Evolutionary conservation across 202 grass and related monocot genomes (phyloP).

Genomic region (Brachypodium distachyon): DNA sequence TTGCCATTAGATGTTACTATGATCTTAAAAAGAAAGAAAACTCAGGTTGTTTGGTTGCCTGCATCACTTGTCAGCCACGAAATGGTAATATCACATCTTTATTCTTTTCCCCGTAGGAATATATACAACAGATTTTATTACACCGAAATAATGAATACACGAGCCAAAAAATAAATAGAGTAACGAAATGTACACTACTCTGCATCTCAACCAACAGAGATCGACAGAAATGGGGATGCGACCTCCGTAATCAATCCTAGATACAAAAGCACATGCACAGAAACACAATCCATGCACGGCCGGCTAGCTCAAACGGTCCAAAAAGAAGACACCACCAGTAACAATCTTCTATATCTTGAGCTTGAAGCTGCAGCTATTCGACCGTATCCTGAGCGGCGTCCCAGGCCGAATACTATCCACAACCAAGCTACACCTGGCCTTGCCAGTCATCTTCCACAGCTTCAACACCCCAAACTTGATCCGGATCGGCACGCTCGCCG

Average conservation of each 20-base stretch:
- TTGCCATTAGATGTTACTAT: too few species aligned
- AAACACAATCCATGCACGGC: neutral
- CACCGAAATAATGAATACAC: neutral
- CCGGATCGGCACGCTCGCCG: slow-evolving; percentile 50
- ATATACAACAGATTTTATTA: neutral
- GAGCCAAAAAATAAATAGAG: slow-evolving; percentile 8
- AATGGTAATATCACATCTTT: neutral
- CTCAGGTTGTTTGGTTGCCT: too few species aligned
- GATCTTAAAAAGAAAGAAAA: too few species aligned
- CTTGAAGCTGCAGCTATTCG: slow-evolving; percentile 74
- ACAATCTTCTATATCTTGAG: slow-evolving; percentile 49
- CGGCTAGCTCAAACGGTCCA: too few species aligned
- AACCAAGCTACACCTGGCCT: slow-evolving; percentile 42
- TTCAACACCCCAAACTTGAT: slow-evolving; percentile 70
- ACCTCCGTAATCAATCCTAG: neutral
- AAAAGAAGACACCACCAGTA: too few species aligned
- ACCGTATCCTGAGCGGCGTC: slow-evolving; percentile 40
- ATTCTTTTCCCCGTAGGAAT: neutral
- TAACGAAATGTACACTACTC: neutral
- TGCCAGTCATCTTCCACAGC: slow-evolving; percentile 69
- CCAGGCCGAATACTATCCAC: slow-evolving; percentile 38
- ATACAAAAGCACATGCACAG: neutral
- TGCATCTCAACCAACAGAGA: neutral
- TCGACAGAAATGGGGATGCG: neutral
- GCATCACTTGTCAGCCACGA: too few species aligned